Conservation (phyloP, 192 early-diverging fungal species). For the Funneliformis mosseae region DNA sequence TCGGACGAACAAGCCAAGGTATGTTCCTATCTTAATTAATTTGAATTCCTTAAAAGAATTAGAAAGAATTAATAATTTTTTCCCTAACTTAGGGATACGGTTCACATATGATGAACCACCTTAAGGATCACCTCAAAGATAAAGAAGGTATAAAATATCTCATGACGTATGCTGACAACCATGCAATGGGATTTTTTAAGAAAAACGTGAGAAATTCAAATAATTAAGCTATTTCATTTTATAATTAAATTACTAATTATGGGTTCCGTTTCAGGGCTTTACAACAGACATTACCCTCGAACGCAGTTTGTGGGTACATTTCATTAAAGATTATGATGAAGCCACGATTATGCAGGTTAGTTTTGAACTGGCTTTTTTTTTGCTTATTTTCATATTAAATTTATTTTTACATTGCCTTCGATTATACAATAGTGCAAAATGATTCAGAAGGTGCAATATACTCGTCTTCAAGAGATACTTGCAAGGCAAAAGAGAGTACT, state of each 20-base stretch:
- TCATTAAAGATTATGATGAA: constrained; percentile 99
- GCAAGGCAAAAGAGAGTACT: constrained; percentile 56
- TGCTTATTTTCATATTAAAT: constrained; percentile 7
- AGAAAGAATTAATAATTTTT: not conserved
- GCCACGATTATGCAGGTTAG: constrained; percentile 88
- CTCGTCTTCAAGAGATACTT: constrained; percentile 71
- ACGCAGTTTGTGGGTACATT: constrained; percentile 91
- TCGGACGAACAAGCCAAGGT: constrained; percentile 88
- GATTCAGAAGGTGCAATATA: constrained; percentile 73
- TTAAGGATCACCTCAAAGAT: constrained; percentile 90
- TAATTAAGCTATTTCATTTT: not conserved
- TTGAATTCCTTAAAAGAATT: too few species aligned
- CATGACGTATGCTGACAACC: constrained; percentile 98
- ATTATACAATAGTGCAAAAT: not conserved
- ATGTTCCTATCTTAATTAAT: not conserved
- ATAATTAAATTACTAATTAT: not conserved
- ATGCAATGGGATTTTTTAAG: constrained; percentile 98
- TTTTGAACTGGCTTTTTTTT: constrained; percentile 41
- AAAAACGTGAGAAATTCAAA: constrained; percentile 66
- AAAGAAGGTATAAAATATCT: constrained; percentile 81
- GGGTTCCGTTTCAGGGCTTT: constrained; percentile 65
- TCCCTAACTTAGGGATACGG: constrained; percentile 76
- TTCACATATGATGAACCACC: constrained; percentile 90
- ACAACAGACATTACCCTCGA: constrained; percentile 97
- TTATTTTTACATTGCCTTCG: not conserved